Evolutionary conservation across 352 stramenopile genomes (phyloP).

Genomic region (Poterioochromonas sp.): DNA sequence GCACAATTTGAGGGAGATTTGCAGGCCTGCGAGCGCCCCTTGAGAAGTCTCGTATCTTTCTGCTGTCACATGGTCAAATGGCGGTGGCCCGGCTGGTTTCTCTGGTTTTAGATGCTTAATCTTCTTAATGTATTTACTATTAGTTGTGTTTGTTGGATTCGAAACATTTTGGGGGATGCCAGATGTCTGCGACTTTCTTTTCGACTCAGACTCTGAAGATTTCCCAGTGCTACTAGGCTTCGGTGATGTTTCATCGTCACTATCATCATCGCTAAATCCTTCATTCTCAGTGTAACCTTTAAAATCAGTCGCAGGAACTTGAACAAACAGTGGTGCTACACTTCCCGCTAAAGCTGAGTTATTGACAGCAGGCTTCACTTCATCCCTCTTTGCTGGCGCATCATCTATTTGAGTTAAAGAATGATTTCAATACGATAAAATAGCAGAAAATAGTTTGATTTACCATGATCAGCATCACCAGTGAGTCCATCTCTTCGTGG

Average conservation of each 20-base stretch:
- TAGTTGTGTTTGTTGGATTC: background rate
- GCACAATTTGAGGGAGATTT: slow-evolving; percentile 16
- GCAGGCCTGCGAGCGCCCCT: background rate
- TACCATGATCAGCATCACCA: background rate
- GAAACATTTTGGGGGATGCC: too few species aligned
- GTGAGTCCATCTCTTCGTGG: background rate
- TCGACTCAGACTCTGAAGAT: too few species aligned
- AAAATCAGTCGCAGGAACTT: background rate
- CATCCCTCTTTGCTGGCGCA: background rate
- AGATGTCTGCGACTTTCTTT: too few species aligned
- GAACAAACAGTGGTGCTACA: background rate
- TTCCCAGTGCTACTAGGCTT: background rate
- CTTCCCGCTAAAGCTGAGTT: background rate
- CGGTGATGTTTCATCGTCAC: background rate
- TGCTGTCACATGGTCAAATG: background rate
- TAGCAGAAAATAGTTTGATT: background rate
- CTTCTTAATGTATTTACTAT: background rate
- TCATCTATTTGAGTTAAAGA: background rate
- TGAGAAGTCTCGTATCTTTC: background rate
- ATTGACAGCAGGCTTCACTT: background rate
- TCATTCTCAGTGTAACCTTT: background rate
- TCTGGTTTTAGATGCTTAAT: background rate
- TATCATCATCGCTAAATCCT: background rate
- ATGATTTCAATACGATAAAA: background rate
- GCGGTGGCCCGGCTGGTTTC: background rate